Base-by-base conservation (phyloP, 495 filamentous ascomycete genomes). In the Xylaria longipes region DNA sequence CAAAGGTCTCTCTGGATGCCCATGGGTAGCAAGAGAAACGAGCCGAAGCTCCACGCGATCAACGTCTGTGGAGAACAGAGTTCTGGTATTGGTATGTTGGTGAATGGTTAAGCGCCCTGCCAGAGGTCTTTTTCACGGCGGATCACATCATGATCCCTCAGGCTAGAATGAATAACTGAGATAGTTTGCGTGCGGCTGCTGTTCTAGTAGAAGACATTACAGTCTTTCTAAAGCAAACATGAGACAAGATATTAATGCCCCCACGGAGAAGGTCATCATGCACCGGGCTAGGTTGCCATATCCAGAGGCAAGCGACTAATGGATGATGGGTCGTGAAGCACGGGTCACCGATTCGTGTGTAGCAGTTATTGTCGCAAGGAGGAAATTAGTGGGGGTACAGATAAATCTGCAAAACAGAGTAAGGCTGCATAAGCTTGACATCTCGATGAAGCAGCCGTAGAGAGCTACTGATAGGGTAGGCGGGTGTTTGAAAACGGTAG, bases 401-500 rank as follows among this genome's bases (percentile, higher is more conserved):
- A 58, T 45, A 1, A 60, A 48, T 31, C 31, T 31, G 22, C 35
- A 60, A 61, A 69, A 48, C 39, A 48, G 15, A 61, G 37, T 48
- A 69, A 69, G 66, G 66, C 66, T 69, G 66, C 66, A 69, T 69
- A 60, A 61, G 52, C 52, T 69, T 20, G 66, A 27, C 31, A 60
- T 58, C 52, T 46, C 3, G 66, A 69, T 58, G 66, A 69, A 69
- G 66, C 50, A 45, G 35, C 56, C 66, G 27, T 69, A 54, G 61
- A 54, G 61, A 61, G 56, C 66, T 67, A 67, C 37, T 58, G 50
- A 27, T 33, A 61, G 56, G 15, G 52, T n/a, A 35, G 29, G 66
- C 37, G 22, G 65, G 29, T 39, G 66, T 69, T 69, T 69, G 66
- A 69, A 29, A 39, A 45, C 37, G 54, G 66, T 69, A 54, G 66